Evolutionary conservation across 202 grass and related monocot species (phyloP).

Genomic region (Schoenoplectus triqueter): DNA sequence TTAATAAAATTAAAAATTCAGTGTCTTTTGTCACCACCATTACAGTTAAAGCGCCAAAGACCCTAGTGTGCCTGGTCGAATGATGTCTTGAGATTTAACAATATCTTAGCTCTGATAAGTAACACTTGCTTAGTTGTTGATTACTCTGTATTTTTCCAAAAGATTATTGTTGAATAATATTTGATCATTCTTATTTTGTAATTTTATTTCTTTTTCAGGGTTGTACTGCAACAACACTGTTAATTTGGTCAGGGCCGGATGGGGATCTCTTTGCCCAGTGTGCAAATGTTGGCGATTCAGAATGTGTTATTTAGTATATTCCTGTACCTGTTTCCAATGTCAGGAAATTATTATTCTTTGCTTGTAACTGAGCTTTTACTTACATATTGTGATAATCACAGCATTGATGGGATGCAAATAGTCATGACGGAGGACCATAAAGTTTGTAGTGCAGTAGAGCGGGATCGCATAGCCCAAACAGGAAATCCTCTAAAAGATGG

Average conservation of each 20-base stretch:
- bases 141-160: slow-evolving; percentile 15
- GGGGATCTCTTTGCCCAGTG: slow-evolving; percentile 81
- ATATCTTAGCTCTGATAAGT: slow-evolving; percentile 5
- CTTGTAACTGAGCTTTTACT: slow-evolving; percentile 18
- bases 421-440: slow-evolving; percentile 85
- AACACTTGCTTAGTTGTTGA: background rate
- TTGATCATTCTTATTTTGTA: slow-evolving; percentile 1
- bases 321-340: slow-evolving; percentile 16
- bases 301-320: slow-evolving; percentile 73
- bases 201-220: slow-evolving; percentile 56
- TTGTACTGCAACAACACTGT: slow-evolving; percentile 78
- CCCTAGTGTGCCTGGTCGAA: background rate
- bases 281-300: slow-evolving; percentile 89
- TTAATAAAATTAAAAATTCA: background rate
- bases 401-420: slow-evolving; percentile 60
- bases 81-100: slow-evolving; percentile 30
- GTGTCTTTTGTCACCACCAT: background rate
- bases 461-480: slow-evolving; percentile 61
- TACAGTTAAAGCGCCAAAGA: slow-evolving; percentile 16
- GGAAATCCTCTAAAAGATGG: slow-evolving; percentile 76
- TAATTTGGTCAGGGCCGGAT: slow-evolving; percentile 75
- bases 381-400: slow-evolving; percentile 43
- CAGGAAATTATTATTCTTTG: slow-evolving; percentile 3
- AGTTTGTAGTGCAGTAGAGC: slow-evolving; percentile 67
- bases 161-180: slow-evolving; percentile 13